Base-by-base conservation (phyloP, 768 basidiomycete species). In the Xanthoconium stramineum region DNA sequence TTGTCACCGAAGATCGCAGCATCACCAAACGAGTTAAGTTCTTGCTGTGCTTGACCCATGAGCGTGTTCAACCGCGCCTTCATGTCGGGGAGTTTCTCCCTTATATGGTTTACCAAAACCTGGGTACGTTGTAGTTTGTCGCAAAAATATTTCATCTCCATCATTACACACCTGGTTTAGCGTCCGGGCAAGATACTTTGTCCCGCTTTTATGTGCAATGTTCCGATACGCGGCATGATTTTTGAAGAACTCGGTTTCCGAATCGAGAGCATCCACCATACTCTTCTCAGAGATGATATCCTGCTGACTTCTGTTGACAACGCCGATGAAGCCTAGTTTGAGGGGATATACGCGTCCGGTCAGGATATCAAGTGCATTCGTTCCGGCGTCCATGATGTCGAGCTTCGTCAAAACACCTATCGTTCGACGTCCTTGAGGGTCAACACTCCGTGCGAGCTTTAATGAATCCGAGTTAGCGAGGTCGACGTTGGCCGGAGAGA, bases 71-170 rank as follows among this genome's bases (percentile, higher is more conserved):
- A 75, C 19, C 94, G 82, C 15, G 97, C 97, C 72, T 99, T 99
- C 97, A 99, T 98, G 72, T 99, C 97, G 0, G 97, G 97, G 37
- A 99, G 80, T 73, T 98, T 99, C 67, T 99, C 97, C 56, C 97
- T 85, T 60, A 99, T 98, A 69, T 99, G 97, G 69, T 91, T 92
- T 83, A 99, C 86, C 58, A 99, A 75, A 33, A 98, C 94, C 91
- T 87, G 54, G 19, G 52, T 5, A n/a, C n/a, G n/a, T 19, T 40
- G 47, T 46, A n/a, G 46, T 39, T 47, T 14, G 37, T 48, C 43
- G 37, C 32, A 6, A 38, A 39, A 30, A 33, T 33, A 15, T 29
- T 53, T 47, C 19, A n/a, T 15, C 50, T 38, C 32, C 50, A 38
- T 28, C 45, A 24, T 47, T 8, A 60, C 82, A 48, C 52, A 94